phyloP scores from a whole-genome alignment of 257 asterid genomes.

The Solanum appendiculatum region DNA sequence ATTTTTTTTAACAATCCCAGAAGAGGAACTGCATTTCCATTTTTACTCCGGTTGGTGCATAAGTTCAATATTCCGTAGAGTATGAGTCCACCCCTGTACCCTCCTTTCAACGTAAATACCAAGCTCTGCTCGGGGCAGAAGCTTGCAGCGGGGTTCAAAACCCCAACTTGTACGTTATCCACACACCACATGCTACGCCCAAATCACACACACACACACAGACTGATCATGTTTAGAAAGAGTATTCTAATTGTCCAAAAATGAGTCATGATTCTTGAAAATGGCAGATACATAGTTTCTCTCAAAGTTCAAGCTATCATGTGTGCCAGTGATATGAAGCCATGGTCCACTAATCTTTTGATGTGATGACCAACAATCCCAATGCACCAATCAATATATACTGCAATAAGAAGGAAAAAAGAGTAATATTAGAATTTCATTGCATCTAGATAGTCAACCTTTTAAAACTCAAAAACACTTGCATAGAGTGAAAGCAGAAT shows the following conservation, averaged over 20 bases:
- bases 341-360: constrained; percentile 49
- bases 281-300: not conserved
- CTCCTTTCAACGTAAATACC: not conserved
- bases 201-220: not conserved
- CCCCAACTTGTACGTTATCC: not conserved
- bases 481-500: not conserved
- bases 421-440: not conserved
- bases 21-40: not conserved
- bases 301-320: not conserved
- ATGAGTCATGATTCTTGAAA: not conserved
- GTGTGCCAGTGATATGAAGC: not conserved
- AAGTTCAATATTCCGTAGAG: not conserved
- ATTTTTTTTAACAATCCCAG: too few relatives aligned
- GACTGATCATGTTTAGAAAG: not conserved
- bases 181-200: not conserved
- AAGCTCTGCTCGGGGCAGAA: not conserved
- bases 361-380: constrained; percentile 89
- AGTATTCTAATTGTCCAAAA: not conserved
- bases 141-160: not conserved
- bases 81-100: not conserved
- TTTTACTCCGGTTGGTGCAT: not conserved
- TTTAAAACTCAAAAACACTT: not conserved
- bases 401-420: constrained; percentile 32
- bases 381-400: constrained; percentile 81
- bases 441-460: not conserved